Conservation (phyloP, 371 early-diverging fungal species). For the Choanephora cucurbitarum region DNA sequence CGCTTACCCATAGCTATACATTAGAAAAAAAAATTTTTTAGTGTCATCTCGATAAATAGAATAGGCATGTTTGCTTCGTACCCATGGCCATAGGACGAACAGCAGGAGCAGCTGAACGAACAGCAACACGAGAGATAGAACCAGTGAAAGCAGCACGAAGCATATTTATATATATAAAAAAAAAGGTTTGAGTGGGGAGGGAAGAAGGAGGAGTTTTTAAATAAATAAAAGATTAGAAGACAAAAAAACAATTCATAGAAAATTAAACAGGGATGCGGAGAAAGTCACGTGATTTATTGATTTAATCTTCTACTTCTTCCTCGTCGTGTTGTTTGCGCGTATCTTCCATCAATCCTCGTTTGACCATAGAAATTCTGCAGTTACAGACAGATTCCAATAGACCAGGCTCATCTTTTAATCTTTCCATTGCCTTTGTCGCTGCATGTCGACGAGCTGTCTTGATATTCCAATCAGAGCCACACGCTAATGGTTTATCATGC, state of each 20-base stretch:
- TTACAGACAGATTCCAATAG: slow-evolving; percentile 39
- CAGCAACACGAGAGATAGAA: slow-evolving; percentile 42
- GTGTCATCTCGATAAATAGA: too few species aligned
- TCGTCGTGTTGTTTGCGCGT: slow-evolving; percentile 7
- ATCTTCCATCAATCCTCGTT: slow-evolving; percentile 12
- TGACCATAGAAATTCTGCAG: slow-evolving; percentile 25
- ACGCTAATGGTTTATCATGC: slow-evolving; percentile 45
- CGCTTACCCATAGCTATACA: slow-evolving; percentile 45
- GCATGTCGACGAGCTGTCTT: slow-evolving; percentile 55
- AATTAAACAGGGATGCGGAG: slow-evolving; percentile 20
- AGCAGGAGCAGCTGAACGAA: slow-evolving; percentile 34
- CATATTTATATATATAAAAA: slow-evolving; percentile 33
- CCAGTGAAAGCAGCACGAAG: slow-evolving; percentile 54
- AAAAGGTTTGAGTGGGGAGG: slow-evolving; percentile 37
- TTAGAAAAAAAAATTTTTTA: slow-evolving; percentile 1
- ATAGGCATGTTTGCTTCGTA: too few species aligned
- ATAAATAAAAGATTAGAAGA: slow-evolving; percentile 21
- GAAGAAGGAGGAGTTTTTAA: slow-evolving; percentile 5
- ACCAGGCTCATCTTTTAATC: slow-evolving; percentile 42
- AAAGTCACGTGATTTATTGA: slow-evolving; percentile 15
- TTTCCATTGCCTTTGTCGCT: slow-evolving; percentile 38
- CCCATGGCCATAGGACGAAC: slow-evolving; percentile 35
- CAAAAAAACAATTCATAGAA: slow-evolving; percentile 15
- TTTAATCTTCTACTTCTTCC: slow-evolving; percentile 3
- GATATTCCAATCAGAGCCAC: slow-evolving; percentile 48